These are phyloP conservation scores for Arctium minus DNA, from an alignment of 129 eudicot genomes.

Conservation along the genomic window DNA sequence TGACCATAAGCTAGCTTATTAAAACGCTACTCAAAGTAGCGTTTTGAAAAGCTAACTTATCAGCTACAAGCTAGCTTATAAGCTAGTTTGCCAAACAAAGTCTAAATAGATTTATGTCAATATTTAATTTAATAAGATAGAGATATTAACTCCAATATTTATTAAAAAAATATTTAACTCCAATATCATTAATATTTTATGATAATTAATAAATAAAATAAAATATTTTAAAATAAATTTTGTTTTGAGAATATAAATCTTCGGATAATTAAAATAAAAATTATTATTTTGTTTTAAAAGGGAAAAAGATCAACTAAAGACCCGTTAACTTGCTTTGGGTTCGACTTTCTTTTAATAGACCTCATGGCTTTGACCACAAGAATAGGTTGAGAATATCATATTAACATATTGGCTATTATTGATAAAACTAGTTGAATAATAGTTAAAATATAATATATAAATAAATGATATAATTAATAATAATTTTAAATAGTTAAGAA, in stretches of 20 bases:
- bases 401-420: no score
- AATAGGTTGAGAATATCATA: background rate
- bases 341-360: background rate
- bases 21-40: no score
- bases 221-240: background rate
- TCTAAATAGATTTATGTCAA: background rate
- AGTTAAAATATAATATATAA: no score
- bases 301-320: no score
- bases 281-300: background rate
- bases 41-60: no score
- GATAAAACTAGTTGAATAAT: no score
- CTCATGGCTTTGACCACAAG: background rate
- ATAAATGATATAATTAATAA: no score
- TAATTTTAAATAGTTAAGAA: no score
- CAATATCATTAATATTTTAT: background rate
- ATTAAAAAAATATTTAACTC: background rate
- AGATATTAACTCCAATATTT: no score
- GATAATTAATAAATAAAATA: background rate
- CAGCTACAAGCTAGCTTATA: background rate
- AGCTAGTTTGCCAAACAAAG: background rate
- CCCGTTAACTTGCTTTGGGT: background rate
- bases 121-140: background rate
- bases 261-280: background rate
- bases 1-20: no score
- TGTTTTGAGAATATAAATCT: background rate